phyloP scores from a whole-genome alignment of 306 rosid genomes.

The Arachis hypogaea region DNA sequence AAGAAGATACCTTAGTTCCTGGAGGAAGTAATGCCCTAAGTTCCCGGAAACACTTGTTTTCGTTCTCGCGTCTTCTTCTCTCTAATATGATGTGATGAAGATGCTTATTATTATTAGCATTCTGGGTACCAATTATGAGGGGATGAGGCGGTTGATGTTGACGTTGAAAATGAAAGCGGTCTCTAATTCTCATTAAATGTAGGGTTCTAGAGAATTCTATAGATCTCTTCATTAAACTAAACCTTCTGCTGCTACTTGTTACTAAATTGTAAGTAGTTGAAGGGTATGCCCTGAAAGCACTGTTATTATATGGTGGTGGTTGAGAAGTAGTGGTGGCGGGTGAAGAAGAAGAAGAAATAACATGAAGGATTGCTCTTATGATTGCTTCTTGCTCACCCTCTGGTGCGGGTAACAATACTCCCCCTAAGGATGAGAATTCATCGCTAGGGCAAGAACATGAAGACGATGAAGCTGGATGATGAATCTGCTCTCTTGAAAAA shows the following conservation, averaged over 20 bases:
- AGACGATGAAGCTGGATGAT: conserved; percentile 65
- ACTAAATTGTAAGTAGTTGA: background rate
- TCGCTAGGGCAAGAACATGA: conserved; percentile 73
- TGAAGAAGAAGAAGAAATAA: conserved; percentile 1
- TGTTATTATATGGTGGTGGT: background rate
- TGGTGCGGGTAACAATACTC: background rate
- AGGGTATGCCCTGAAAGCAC: conserved; percentile 63
- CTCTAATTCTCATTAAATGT: conserved; percentile 51
- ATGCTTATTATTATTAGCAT: conserved; percentile 46
- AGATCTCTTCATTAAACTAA: conserved; percentile 64
- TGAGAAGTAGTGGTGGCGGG: conserved; percentile 34
- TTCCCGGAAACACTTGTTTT: conserved; percentile 71
- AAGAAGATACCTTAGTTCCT: conserved; percentile 67
- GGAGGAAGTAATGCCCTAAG: conserved; percentile 79
- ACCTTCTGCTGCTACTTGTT: conserved; percentile 28
- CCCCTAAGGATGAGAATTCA: conserved; percentile 57
- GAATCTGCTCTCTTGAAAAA: conserved; percentile 24
- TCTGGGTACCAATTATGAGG: too few species aligned
- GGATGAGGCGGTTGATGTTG: conserved; percentile 27
- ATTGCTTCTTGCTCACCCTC: conserved; percentile 52
- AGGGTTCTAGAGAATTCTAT: conserved; percentile 56
- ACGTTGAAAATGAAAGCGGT: conserved; percentile 49
- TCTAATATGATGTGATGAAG: conserved; percentile 79
- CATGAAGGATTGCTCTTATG: conserved; percentile 52
- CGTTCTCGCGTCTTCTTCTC: conserved; percentile 76